Conservation (phyloP, 208 protist species). For the Trypanosomatidae sp. region DNA sequence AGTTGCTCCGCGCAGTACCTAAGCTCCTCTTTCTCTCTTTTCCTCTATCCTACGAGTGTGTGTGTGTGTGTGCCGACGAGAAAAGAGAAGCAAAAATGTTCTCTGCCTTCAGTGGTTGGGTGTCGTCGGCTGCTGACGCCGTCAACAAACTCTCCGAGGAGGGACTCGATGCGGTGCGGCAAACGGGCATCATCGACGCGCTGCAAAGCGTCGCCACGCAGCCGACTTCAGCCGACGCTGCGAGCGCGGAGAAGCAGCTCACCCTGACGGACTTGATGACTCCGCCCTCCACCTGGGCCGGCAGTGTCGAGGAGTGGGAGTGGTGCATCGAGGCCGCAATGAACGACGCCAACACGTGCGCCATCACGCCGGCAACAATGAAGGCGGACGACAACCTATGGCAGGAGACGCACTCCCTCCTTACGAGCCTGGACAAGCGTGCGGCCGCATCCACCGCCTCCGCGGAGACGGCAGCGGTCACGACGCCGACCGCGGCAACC, state of each 20-base stretch:
- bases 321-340: constrained; percentile 36
- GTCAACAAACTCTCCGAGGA: constrained; percentile 43
- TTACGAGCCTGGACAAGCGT: neutral
- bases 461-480: neutral
- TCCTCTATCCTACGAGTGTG: no score
- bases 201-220: constrained; percentile 22
- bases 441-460: neutral
- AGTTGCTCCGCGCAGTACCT: no score
- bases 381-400: constrained; percentile 14
- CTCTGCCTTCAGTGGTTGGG: constrained; percentile 29
- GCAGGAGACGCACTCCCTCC: constrained; percentile 10
- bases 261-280: constrained; percentile 20
- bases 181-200: constrained; percentile 39
- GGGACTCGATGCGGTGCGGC: constrained; percentile 34
- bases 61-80: no score
- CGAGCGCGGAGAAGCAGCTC: neutral
- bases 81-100: no score
- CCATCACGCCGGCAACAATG: constrained; percentile 29
- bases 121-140: constrained; percentile 37
- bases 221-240: neutral
- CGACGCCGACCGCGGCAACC: neutral
- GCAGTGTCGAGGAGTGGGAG: constrained; percentile 43
- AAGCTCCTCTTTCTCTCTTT: no score
- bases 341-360: constrained; percentile 39
- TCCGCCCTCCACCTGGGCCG: constrained; percentile 34